phyloP scores from a whole-genome alignment of 768 basidiomycete genomes.

The Termitomyces sp. region DNA sequence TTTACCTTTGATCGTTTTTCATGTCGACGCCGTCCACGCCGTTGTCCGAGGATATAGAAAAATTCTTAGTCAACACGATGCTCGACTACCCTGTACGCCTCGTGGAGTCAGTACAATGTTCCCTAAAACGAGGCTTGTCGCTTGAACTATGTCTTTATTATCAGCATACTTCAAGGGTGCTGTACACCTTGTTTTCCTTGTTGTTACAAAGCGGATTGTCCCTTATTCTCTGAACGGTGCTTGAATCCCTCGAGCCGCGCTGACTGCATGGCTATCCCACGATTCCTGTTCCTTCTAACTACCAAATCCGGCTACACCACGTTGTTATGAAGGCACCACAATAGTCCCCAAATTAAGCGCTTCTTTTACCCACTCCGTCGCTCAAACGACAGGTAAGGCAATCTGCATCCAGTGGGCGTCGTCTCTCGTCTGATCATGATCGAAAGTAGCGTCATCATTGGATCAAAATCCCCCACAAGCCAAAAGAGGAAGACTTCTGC shows the following conservation, averaged over 20 bases:
- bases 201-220: neutral
- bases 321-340: conserved; percentile 14
- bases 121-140: neutral
- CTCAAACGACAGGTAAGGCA: conserved; percentile 1
- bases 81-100: conserved; percentile 1
- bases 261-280: neutral
- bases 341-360: neutral
- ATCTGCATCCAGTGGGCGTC: neutral
- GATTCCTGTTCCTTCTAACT: conserved; percentile 8
- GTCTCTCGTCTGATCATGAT: conserved; percentile 15
- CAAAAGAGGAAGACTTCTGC: neutral
- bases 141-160: neutral
- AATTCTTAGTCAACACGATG: neutral
- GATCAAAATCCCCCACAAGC: neutral
- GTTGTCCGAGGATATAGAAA: conserved; percentile 11
- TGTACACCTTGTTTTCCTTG: conserved; percentile 6
- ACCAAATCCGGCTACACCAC: conserved; percentile 3
- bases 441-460: conserved; percentile 13
- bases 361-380: neutral
- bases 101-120: conserved; percentile 5
- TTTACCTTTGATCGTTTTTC: conserved; percentile 3
- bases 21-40: neutral
- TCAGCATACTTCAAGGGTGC: neutral
- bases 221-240: conserved; percentile 6
- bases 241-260: neutral